Evolutionary conservation across 441 rosid genomes (phyloP), one percentile per base, ranked within the genome.

Genomic region (Bocquillonia castaneifolia): DNA sequence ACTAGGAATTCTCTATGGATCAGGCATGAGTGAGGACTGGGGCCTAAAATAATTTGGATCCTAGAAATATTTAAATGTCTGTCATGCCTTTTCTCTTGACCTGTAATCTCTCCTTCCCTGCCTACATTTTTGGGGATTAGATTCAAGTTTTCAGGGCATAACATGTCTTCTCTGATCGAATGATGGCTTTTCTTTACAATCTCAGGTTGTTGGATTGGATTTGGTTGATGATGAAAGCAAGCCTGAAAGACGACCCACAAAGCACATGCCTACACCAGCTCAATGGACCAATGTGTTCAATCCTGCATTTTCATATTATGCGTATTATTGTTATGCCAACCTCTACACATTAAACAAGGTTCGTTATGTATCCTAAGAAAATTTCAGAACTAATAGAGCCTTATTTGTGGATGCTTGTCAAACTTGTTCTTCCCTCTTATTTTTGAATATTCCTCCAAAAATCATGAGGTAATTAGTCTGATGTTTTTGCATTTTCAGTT

Each of bases 221-320:
- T 75, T 94, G 82, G 99, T 94, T 12, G 99, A 94, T 80, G 98
- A 94, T 77, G 99, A 94, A 83, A 94, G 93, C 85, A 94, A 94
- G 79, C 99, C 99, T 51, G 98, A 94, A 85, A 90, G 99, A 67
- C 98, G 99, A 50, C 99, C 98, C 54, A 94, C 98, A 10, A 94
- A 94, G 75, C 99, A 94, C 83, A 94, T 94, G 99, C 98, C 98
- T 56, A 94, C 98, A 48, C 99, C 99, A 23, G 85, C 79, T 71
- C 91, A 94, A 58, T 94, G 99, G 99, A 94, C 97, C 66, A 94
- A 94, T 63, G 96, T 84, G 14, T 94, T 87, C 81, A 94, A 94
- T 75, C 99, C 99, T 66, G 97, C 99, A 18, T 94, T 67, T 81
- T 92, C 99, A 6, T 94, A 94, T 79, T 94, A 94, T 76, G 93